These are phyloP conservation scores for Lactifluus piperatus DNA, from an alignment of 768 basidiomycete species.

Conservation along the genomic window DNA sequence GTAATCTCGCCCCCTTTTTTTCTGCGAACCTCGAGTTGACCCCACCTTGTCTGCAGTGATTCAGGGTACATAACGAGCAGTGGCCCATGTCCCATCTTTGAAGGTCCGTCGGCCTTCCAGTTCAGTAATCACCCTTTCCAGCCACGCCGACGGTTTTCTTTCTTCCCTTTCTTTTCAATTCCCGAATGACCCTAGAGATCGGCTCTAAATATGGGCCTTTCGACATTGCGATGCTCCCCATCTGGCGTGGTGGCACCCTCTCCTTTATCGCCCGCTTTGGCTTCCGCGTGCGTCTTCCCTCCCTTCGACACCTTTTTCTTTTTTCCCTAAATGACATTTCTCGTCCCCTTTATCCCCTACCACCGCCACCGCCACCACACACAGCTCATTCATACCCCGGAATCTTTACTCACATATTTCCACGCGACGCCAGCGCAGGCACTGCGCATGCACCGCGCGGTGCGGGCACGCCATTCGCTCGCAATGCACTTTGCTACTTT, in stretches of 20 bases:
- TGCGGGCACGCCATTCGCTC: slow-evolving; percentile 31
- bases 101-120: slow-evolving; percentile 19
- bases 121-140: not conserved
- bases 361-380: no score
- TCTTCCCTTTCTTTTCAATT: no score
- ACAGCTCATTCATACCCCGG: slow-evolving; percentile 20
- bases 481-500: slow-evolving; percentile 41
- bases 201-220: slow-evolving; percentile 33
- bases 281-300: slow-evolving; percentile 26
- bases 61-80: slow-evolving; percentile 30
- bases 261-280: slow-evolving; percentile 32
- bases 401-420: slow-evolving; percentile 25
- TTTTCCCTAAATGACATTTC: not conserved
- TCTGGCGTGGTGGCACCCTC: slow-evolving; percentile 37
- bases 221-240: slow-evolving; percentile 35
- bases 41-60: slow-evolving; percentile 24
- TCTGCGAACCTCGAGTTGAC: not conserved
- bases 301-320: no score
- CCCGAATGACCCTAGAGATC: slow-evolving; percentile 26
- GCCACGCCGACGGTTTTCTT: not conserved
- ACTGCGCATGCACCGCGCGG: slow-evolving; percentile 30
- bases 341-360: no score
- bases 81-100: slow-evolving; percentile 32
- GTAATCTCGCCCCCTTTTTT: slow-evolving; percentile 17
- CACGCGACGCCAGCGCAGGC: slow-evolving; percentile 37